phyloP scores from a whole-genome alignment of 768 basidiomycete genomes.

The Sporobolomyces phaffii region DNA sequence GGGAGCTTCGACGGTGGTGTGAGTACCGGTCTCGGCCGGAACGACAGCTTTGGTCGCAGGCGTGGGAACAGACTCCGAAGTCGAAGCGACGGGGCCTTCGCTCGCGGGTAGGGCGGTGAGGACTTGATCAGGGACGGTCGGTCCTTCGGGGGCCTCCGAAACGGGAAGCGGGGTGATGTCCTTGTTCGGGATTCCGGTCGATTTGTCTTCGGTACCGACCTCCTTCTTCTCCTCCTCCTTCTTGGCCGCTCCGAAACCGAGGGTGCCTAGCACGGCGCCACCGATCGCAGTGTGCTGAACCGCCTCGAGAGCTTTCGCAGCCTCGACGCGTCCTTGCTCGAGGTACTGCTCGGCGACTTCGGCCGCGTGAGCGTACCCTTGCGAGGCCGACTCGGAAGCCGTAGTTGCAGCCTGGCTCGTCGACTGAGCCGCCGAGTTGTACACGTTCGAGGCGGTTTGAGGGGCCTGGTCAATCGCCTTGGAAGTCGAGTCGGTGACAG shows the following conservation, averaged over 20 bases:
- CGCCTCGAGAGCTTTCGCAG: background rate
- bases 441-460: slow-evolving; percentile 7
- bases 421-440: slow-evolving; percentile 10
- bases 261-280: background rate
- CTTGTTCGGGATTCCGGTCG: background rate
- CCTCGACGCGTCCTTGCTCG: background rate
- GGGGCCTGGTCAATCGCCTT: slow-evolving; percentile 9
- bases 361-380: background rate
- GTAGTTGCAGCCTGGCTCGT: background rate
- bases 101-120: slow-evolving; percentile 16
- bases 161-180: background rate
- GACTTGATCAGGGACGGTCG: slow-evolving; percentile 7
- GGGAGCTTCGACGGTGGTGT: background rate
- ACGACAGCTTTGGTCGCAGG: background rate
- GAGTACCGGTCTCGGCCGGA: background rate
- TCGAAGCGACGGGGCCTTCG: slow-evolving; percentile 11
- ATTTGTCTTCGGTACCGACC: background rate
- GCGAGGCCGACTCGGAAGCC: slow-evolving; percentile 3
- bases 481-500: background rate
- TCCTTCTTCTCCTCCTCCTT: background rate
- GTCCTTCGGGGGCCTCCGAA: background rate
- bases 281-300: slow-evolving; percentile 6
- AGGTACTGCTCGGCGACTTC: background rate
- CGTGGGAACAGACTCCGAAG: background rate
- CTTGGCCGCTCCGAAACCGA: background rate